Conservation (phyloP, 148 eudicot genomes). For the Rhododendron molle region DNA sequence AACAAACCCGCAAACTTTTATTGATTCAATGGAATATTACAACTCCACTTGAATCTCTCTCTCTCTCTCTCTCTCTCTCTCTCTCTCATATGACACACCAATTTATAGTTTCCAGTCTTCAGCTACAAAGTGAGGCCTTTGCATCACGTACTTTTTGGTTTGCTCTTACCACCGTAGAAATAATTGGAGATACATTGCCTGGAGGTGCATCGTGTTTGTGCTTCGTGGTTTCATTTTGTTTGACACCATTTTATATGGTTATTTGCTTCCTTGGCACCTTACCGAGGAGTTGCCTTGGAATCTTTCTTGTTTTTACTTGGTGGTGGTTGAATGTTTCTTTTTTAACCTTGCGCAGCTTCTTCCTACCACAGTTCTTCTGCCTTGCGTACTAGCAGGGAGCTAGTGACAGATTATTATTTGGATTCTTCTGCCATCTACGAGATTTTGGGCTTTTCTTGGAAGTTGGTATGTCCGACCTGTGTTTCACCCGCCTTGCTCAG, state of each 20-base stretch:
- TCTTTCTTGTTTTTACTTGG: neutral
- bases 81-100: neutral
- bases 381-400: neutral
- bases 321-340: neutral
- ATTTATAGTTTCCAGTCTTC: neutral
- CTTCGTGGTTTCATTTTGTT: neutral
- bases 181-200: neutral
- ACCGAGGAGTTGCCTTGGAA: neutral
- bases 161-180: neutral
- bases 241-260: neutral
- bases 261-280: neutral
- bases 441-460: constrained; percentile 7
- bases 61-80: neutral
- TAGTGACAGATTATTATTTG: too few species aligned
- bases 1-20: neutral
- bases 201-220: neutral
- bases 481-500: neutral
- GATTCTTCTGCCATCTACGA: neutral
- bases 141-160: neutral
- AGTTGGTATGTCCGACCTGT: constrained; percentile 26
- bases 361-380: neutral
- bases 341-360: neutral
- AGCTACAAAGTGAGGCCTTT: neutral
- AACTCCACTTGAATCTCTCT: neutral
- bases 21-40: neutral